Evolutionary conservation across 768 basidiomycete species (phyloP), one percentile per base, ranked within the genome.

Genomic region (Baorangia bicolor): DNA sequence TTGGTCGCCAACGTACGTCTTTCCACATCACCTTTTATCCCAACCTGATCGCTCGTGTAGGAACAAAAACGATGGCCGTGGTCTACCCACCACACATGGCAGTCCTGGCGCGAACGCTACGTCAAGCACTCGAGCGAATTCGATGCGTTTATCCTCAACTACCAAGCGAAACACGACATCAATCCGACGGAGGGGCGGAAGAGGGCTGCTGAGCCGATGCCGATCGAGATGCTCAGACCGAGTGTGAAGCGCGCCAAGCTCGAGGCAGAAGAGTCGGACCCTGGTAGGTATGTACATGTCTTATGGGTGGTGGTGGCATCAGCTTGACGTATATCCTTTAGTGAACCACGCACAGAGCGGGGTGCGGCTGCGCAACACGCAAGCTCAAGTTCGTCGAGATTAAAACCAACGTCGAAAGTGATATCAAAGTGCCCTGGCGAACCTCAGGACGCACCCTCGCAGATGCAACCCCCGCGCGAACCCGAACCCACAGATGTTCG

Each of bases 71-170:
- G 65, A 56, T 86, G 84, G 82, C 68, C 74, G 12, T 87, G 84
- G 82, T 68, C 77, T n/a, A 57, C 46, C 18, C 69, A 66, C 7
- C 87, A 86, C 64, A 4, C 83, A 3, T 82, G 76, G 81, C 74
- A 75, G n/a, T 84, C 84, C 5, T 88, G 87, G 87, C 78, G 83
- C 23, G 78, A 82, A 43, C 75, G 79, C n/a, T 88, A 87, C 59
- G 72, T 64, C 56, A 81, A 74, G 57, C 73, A 86, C 46, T 47
- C 73, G 37, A 60, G 33, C 0, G 23, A 59, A 0, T 85, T 83
- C 49, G 77, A 86, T 56, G 27, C 11, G 3, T 48, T 43, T n/a
- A 85, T 87, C 37, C 58, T 47, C 35, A 62, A 41, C 10, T 79
- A 78, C 54, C 77, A 77, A 51, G 51, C 57, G 53, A 74, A 73